Evolutionary conservation across 768 basidiomycete species (phyloP).

Genomic region (Mycena alexandri): DNA sequence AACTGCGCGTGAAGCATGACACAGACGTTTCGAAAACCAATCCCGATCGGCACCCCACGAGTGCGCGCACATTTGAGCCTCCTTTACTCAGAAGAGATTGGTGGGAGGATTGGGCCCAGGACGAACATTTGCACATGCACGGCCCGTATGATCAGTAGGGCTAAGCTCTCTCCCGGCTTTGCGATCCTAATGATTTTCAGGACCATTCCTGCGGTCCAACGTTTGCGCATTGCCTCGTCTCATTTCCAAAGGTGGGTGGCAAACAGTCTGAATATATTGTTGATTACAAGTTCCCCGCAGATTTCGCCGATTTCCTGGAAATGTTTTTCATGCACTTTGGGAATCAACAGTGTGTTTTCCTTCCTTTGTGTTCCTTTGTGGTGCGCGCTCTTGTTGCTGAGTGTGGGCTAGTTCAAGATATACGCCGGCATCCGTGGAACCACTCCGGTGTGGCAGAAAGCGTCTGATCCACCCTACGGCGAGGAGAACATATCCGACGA

Average conservation of each 20-base stretch:
- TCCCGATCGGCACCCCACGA: slow-evolving; percentile 37
- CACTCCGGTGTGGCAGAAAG: slow-evolving; percentile 56
- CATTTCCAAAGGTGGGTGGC: slow-evolving; percentile 17
- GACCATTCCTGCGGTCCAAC: not conserved
- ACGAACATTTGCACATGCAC: slow-evolving; percentile 10
- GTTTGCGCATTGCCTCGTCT: not conserved
- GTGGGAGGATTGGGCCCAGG: slow-evolving; percentile 27
- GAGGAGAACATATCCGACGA: slow-evolving; percentile 39
- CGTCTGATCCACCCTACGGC: slow-evolving; percentile 50
- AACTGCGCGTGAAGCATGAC: slow-evolving; percentile 50
- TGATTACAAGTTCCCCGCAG: too few relatives aligned
- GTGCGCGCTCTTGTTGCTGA: too few relatives aligned
- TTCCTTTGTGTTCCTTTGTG: too few relatives aligned
- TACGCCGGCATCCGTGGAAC: slow-evolving; percentile 71
- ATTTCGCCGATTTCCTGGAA: too few relatives aligned
- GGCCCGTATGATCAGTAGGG: slow-evolving; percentile 43
- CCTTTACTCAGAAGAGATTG: slow-evolving; percentile 1
- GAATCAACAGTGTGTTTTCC: too few relatives aligned
- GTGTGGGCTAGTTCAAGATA: slow-evolving; percentile 74
- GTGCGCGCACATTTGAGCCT: not conserved
- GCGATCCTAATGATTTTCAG: too few relatives aligned
- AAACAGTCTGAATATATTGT: too few relatives aligned
- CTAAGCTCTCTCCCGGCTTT: slow-evolving; percentile 43
- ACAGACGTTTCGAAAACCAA: slow-evolving; percentile 70
- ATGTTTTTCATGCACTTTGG: too few relatives aligned